Evolutionary conservation across 208 protist species (phyloP).

Genomic region (Acanthamoeba sp.): DNA sequence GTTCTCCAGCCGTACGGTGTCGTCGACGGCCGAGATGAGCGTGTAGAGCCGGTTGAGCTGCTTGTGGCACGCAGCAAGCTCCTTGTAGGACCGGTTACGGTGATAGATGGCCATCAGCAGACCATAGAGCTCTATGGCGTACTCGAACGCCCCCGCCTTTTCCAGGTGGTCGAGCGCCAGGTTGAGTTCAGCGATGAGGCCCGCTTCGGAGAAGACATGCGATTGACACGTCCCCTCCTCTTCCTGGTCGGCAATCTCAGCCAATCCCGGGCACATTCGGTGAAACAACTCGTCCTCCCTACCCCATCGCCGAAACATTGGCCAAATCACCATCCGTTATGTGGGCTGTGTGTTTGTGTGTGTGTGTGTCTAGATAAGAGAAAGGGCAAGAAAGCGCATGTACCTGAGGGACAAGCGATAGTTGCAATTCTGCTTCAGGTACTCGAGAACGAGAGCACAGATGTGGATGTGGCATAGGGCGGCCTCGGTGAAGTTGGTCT

Average conservation of each 20-base stretch:
- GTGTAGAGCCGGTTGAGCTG: slow-evolving; percentile 81
- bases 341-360: too few species aligned
- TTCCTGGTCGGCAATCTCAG: slow-evolving; percentile 73
- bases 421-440: slow-evolving; percentile 81
- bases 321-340: too few species aligned
- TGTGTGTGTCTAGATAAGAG: background rate
- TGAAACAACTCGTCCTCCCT: slow-evolving; percentile 74
- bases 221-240: slow-evolving; percentile 76
- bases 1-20: slow-evolving; percentile 77
- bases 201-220: slow-evolving; percentile 77
- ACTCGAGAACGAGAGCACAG: slow-evolving; percentile 77
- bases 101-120: slow-evolving; percentile 85
- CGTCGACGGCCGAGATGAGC: slow-evolving; percentile 78
- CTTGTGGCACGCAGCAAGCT: slow-evolving; percentile 77
- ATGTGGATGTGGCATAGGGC: slow-evolving; percentile 84
- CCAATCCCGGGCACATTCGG: slow-evolving; percentile 73
- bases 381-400: background rate
- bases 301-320: too few species aligned
- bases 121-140: slow-evolving; percentile 81
- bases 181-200: slow-evolving; percentile 70
- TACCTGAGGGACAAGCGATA: background rate
- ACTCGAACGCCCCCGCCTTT: slow-evolving; percentile 78
- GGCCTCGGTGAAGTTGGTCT: slow-evolving; percentile 84
- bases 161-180: slow-evolving; percentile 77
- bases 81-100: slow-evolving; percentile 66